These are phyloP conservation scores for Colletotrichum sp. DNA, from an alignment of 2,329 filamentous ascomycete genomes.

Conservation along the genomic window DNA sequence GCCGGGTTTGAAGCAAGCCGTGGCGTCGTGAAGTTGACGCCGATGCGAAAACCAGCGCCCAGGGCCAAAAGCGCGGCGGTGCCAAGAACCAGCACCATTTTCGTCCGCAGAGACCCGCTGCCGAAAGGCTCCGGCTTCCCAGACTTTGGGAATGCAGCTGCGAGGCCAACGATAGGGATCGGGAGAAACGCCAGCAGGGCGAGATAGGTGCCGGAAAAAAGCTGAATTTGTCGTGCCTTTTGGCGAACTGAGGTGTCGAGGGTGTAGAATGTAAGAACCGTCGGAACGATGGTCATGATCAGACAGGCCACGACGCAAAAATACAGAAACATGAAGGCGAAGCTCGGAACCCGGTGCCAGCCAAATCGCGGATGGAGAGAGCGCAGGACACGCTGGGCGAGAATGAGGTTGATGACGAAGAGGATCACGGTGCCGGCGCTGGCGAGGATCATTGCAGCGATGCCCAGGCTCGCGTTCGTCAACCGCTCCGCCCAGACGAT, in stretches of 20 bases:
- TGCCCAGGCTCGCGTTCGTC: not conserved
- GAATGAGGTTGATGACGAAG: not conserved
- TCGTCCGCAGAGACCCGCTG: not conserved
- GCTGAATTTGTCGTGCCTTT: not conserved
- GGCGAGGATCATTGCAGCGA: not conserved
- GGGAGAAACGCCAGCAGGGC: not conserved
- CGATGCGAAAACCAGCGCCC: not conserved
- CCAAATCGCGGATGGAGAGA: not conserved
- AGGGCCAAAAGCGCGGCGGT: not conserved
- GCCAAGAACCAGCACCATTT: accelerated
- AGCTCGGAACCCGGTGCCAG: not conserved
- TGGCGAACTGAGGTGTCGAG: not conserved
- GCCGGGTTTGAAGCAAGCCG: not conserved
- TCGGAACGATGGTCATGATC: not conserved
- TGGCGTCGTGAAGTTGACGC: not conserved
- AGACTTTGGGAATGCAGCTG: not conserved
- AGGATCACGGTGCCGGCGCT: not conserved
- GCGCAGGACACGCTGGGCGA: not conserved
- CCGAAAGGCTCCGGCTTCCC: not conserved
- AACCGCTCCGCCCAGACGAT: not conserved
- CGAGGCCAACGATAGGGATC: not conserved
- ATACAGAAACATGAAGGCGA: not conserved
- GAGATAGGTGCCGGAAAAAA: not conserved
- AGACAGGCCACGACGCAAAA: not conserved
- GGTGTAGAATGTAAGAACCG: not conserved